Evolutionary conservation across 345 rosid genomes (phyloP), one percentile per base, ranked within the genome.

Genomic region (Gossypium mustelinum): DNA sequence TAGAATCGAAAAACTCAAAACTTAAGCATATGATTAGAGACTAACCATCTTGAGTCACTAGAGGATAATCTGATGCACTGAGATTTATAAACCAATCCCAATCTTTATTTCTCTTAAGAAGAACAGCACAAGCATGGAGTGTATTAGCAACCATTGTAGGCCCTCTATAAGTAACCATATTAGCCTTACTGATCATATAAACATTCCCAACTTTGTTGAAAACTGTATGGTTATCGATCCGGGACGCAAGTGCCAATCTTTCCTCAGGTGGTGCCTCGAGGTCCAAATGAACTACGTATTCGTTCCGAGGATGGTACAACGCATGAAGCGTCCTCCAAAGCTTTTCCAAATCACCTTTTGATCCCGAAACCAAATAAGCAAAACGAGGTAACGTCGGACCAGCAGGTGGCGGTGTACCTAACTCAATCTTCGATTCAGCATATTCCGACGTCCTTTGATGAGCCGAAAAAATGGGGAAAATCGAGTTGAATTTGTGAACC

Each of bases 1-100:
- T 59, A 27, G 60, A 41, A 63, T 56, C 0, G 1, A 17, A 54
- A 5, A 17, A 50, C 44, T 62, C 10, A 11, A 39, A 41, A 72
- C 55, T 6, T 20, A 63, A 43, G 22, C 45, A 68, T 68, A 4
- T 14, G 24, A 73, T 34, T 16, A 66, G 45, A 52, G 54, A 83
- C 91, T 68, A 65, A 93, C 99, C 99, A 80, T 95, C 99, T 89
- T 95, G 99, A 20, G 99, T 93, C 65, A 91, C 93, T 41, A 95
- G 91, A 82, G 99, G 99, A 85, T 95, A 95, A 85, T 95, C 99
- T 13, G 99, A 95, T 74, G 99, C 99, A 76, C 99, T 96, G 72
- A 93, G 99, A 83, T 96, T 93, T 79, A 95, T 91, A 86, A 95
- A 95, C 99, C 99, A 95, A 84, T 95, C 99, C 99, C 99, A 95